Conservation (phyloP, 257 asterid genomes). For the Forsythia suspensa region DNA sequence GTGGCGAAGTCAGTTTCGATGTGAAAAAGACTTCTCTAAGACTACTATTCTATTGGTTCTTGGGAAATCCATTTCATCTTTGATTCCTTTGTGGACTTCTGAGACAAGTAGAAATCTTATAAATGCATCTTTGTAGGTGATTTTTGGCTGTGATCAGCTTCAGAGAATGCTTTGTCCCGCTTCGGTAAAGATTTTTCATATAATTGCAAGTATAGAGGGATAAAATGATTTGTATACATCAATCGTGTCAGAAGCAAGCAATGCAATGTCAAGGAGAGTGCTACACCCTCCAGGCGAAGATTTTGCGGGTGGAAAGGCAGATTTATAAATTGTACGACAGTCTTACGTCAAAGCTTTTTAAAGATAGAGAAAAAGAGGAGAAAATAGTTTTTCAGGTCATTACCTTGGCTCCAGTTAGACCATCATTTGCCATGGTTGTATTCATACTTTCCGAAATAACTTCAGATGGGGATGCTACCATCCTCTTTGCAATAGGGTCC, state of each 20-base stretch:
- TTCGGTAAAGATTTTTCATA: background rate
- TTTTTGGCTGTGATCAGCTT: slow-evolving; percentile 7
- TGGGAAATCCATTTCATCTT: background rate
- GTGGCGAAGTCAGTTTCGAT: background rate
- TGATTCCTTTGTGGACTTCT: slow-evolving; percentile 1
- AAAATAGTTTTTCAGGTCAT: slow-evolving; percentile 17
- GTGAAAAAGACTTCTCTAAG: background rate
- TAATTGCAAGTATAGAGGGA: background rate
- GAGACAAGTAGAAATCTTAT: background rate
- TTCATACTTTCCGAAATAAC: slow-evolving; percentile 39
- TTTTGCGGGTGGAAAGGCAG: slow-evolving; percentile 2
- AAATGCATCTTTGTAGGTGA: background rate
- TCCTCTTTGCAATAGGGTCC: slow-evolving; percentile 82
- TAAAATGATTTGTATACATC: background rate
- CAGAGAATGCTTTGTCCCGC: background rate
- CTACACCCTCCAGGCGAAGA: background rate
- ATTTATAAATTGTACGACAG: background rate
- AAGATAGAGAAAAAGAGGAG: background rate
- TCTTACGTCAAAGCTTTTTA: slow-evolving; percentile 2
- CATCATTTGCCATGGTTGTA: slow-evolving; percentile 19
- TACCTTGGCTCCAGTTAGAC: slow-evolving; percentile 37
- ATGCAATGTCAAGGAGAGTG: slow-evolving; percentile 8
- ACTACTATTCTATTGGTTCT: background rate
- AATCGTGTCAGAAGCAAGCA: background rate
- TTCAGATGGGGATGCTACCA: slow-evolving; percentile 40